Conservation (phyloP, 1,284 basidiomycete species). For the Trametes pubescens region DNA sequence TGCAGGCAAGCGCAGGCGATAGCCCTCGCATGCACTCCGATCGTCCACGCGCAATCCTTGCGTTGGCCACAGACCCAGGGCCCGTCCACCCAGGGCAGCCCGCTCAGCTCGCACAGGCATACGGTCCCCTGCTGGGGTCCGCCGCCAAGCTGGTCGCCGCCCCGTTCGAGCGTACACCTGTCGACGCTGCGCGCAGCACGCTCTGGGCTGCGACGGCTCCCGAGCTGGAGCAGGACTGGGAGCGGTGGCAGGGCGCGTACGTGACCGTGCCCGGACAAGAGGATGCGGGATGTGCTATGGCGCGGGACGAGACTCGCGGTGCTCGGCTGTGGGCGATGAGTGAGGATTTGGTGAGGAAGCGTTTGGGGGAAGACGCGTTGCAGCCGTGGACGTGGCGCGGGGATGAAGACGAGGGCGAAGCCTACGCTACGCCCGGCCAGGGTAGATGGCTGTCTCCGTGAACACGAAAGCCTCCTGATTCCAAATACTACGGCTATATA, state of each 20-base stretch:
- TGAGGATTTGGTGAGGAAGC: conserved; percentile 45
- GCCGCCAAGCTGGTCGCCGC: conserved; percentile 44
- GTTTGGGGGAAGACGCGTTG: conserved; percentile 46
- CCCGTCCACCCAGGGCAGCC: conserved; percentile 54
- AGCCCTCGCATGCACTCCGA: neutral
- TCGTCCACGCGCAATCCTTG: conserved; percentile 39
- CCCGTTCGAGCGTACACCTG: conserved; percentile 48
- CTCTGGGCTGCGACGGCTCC: conserved; percentile 48
- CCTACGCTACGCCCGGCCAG: too few relatives aligned
- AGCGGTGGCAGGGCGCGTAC: conserved; percentile 48
- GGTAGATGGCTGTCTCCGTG: too few relatives aligned
- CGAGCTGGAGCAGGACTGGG: conserved; percentile 46
- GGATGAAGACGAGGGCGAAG: neutral
- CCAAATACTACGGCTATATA: too few relatives aligned
- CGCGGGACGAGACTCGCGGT: conserved; percentile 46
- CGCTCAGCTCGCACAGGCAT: conserved; percentile 50
- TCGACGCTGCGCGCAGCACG: conserved; percentile 46
- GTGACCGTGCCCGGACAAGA: conserved; percentile 47
- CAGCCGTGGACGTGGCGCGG: conserved; percentile 32
- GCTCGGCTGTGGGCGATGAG: conserved; percentile 51
- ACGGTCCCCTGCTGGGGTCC: conserved; percentile 46
- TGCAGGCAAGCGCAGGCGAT: neutral
- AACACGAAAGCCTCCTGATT: too few relatives aligned
- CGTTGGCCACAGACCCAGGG: conserved; percentile 50
- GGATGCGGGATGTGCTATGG: conserved; percentile 48